These are phyloP conservation scores for Chaetomium cochliodes DNA, from an alignment of 495 filamentous ascomycete genomes.

Conservation along the genomic window DNA sequence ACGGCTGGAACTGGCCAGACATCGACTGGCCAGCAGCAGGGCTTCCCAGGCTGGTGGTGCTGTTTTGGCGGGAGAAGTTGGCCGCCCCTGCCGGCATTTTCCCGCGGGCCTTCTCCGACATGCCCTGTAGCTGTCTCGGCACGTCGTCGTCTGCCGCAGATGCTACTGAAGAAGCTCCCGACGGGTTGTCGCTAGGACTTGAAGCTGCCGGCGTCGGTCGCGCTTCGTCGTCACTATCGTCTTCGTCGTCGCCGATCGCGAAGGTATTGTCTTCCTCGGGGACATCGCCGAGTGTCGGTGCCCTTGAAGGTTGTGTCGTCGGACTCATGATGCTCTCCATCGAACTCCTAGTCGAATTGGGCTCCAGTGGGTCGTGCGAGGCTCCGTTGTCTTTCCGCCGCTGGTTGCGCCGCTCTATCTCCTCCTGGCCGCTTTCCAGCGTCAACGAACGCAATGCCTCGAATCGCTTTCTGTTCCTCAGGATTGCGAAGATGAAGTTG, in stretches of 20 bases:
- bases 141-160: conserved; percentile 63
- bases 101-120: conserved; percentile 96
- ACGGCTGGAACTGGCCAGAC: conserved; percentile 69
- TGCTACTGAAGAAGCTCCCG: conserved; percentile 71
- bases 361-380: conserved; percentile 45
- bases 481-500: conserved; percentile 75
- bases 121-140: conserved; percentile 85
- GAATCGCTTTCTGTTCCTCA: conserved; percentile 79
- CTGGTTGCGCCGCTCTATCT: conserved; percentile 78
- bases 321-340: conserved; percentile 71
- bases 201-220: conserved; percentile 68
- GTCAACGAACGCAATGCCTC: conserved; percentile 89
- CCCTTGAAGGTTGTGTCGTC: conserved; percentile 52
- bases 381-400: conserved; percentile 66
- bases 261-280: conserved; percentile 76
- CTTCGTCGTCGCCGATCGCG: conserved; percentile 80
- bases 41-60: conserved; percentile 76
- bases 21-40: conserved; percentile 53
- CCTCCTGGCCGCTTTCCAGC: conserved; percentile 90
- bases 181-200: conserved; percentile 67
- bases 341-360: conserved; percentile 57
- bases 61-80: conserved; percentile 88
- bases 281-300: conserved; percentile 68
- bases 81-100: conserved; percentile 89
- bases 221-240: conserved; percentile 76